Base-by-base conservation (phyloP, 129 eudicot species). In the Glebionis coronaria region DNA sequence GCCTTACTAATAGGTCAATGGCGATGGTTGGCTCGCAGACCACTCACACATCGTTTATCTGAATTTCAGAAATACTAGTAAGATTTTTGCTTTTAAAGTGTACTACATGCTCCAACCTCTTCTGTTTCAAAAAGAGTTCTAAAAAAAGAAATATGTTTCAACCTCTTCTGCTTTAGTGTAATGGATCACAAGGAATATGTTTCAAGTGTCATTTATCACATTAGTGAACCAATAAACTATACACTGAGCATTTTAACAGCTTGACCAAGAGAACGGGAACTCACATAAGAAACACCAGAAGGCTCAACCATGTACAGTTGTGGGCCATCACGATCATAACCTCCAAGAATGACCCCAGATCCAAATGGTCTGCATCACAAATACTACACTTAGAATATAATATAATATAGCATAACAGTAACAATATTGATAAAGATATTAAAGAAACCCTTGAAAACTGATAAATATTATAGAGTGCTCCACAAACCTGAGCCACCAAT, bases 401-500 rank as follows among this genome's bases (percentile, higher is more conserved):
- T 54, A 5, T 53, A 4, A 0, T 3, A 19, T 18, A 3, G 19
- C 1, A 42, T 15, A 65, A 38, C 31, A 11, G 20, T 12, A 9
- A 16, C 3, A 38, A 19, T 14, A 40, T n/a, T 2, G 31, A 65
- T 44, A 59, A 50, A 50, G 35, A 16, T 51, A 13, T 7, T 15
- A 29, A 16, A 35, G 64, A 56, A 44, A 31, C n/a, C 44, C 12
- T 51, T 71, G 27, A 21, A 67, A 60, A 64, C 6, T 40, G 21
- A 9, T 3, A 69, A 65, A 63, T 71, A 59, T 42, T 60, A 23
- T 29, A 20, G 13, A 56, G n/a, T 23, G 65, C 38, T 53, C 7
- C 18, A 12, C 9, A 25, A 19, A 88, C 98, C 98, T 93, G 86
- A 93, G 99, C 99, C 99, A 93, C 99, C 99, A 93, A 80, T 93